Base-by-base conservation (phyloP, 495 filamentous ascomycete species). In the Tetracladium marchalianum region DNA sequence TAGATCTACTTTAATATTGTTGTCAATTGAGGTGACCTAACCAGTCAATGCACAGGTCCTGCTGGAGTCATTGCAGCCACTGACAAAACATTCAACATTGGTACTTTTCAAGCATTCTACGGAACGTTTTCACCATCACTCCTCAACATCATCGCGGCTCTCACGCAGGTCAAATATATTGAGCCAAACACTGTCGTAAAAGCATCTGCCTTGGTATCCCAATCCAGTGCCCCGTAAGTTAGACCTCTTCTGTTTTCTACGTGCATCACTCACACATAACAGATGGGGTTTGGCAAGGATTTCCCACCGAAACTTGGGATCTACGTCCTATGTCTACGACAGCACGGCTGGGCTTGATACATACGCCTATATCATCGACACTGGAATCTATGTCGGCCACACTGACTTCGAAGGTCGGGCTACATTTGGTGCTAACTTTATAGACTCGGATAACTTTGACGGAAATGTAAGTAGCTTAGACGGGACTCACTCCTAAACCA, bases 341-440 rank as follows among this genome's bases (percentile, higher is more conserved):
- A 61, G 56, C 49, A 54, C 55, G 16, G 76, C 71, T 16, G 78
- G 79, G 33, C 16, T 55, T 17, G 75, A 71, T 17, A 71, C 70
- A 34, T 73, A 54, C 44, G 74, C 66, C 37, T 82, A 81, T 50
- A 62, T 81, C 18, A 58, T 82, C 44, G 78, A 73, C 56, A 67
- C 67, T 11, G 80, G 80, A 49, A 68, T 81, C 52, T 62, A 68
- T 33, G 64, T 60, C 67, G 33, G 66, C 61, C 27, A 58, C 62
- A 1, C 78, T 82, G 62, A 81, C 35, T 81, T 81, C 39, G 68
- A 56, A 4, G 68, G 66, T 36, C 75, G 77, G 44, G 73, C 67
- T 34, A 62, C 44, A 11, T 65, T 67, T 24, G 77, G 75, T 24
- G 73, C 72, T 58, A 80, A 80, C 60, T 71, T 68, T 35, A 62